A percentile compares a stretch with the other conserved stretches of the same genome.
These are phyloP conservation scores for Diaporthe capsici DNA, from an alignment of 2,329 filamentous ascomycete genomes.

Conservation along the genomic window DNA sequence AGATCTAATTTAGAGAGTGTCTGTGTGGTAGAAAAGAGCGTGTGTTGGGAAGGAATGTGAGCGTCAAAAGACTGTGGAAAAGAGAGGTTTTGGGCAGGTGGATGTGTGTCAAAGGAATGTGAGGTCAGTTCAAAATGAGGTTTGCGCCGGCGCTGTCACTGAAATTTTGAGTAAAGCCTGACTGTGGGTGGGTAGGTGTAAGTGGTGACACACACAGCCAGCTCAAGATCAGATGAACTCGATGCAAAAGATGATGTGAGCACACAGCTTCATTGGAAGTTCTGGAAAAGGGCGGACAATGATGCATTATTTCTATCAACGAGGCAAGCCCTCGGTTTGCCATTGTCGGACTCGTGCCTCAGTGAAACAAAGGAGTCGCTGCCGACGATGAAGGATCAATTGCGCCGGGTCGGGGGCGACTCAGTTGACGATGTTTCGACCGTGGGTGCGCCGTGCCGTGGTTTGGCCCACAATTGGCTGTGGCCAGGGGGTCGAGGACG, in stretches of 20 bases:
- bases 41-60: not conserved
- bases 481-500: not conserved
- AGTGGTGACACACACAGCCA: not conserved
- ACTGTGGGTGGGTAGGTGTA: not conserved
- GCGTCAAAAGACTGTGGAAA: not conserved
- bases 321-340: not conserved
- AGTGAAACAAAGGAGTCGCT: conserved; percentile 17
- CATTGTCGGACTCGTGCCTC: not conserved
- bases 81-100: too few relatives aligned
- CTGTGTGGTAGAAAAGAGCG: not conserved
- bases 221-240: not conserved
- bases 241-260: not conserved
- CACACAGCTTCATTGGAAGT: not conserved
- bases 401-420: not conserved
- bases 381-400: not conserved
- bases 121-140: not conserved
- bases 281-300: not conserved
- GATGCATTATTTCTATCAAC: not conserved
- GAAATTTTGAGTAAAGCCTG: not conserved
- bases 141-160: conserved; percentile 4
- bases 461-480: conserved; percentile 23
- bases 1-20: not conserved
- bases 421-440: conserved; percentile 27
- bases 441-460: not conserved
- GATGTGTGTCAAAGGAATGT: not conserved